Evolutionary conservation across 2,329 filamentous ascomycete genomes (phyloP), one percentile per base, ranked within the genome.

Genomic region (Penicillium rolfsii): DNA sequence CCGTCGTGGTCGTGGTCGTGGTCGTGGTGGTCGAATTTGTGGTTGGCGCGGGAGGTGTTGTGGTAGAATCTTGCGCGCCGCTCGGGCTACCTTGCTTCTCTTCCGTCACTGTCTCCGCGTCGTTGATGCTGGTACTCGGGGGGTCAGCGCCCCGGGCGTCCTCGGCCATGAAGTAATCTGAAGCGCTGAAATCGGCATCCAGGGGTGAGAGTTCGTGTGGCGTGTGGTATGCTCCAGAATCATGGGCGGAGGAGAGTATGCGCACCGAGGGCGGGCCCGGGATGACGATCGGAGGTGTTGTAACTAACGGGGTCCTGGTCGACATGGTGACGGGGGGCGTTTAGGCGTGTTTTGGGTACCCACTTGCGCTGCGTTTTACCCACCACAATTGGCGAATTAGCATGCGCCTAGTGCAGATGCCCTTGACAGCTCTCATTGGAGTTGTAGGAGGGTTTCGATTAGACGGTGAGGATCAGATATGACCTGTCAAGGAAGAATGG

Each of bases 141-240:
- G 64, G 62, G 57, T 57, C 55, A 58, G 55, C 64, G 64, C 68
- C 70, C 68, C 65, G 66, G 66, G 62, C 64, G 63, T 71, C 69
- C 64, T 71, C 70, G 64, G 67, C 67, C 71, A 75, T 72, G 62
- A 70, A 73, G 68, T 69, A 70, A 52, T 68, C 52, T 30, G 67
- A 65, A 52, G 62, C 60, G 58, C 65, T 61, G 57, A 72, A 71
- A 58, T 70, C 68, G 59, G 70, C 73, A 67, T 74, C 67, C 52
- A 74, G 64, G 28, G 70, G 64, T 59, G 70, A 71, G 26, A 70
- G 62, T 16, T 73, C 68, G 49, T 72, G 67, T 56, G 76, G 74
- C 19, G 67, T 70, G 43, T 76, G 73, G 58, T 76, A 75, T 54
- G 68, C 70, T 56, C 72, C 74, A 55, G 76, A 70, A n/a, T 75